Conservation (phyloP, 106 monocot genomes). For the Ottelia alismoides region DNA sequence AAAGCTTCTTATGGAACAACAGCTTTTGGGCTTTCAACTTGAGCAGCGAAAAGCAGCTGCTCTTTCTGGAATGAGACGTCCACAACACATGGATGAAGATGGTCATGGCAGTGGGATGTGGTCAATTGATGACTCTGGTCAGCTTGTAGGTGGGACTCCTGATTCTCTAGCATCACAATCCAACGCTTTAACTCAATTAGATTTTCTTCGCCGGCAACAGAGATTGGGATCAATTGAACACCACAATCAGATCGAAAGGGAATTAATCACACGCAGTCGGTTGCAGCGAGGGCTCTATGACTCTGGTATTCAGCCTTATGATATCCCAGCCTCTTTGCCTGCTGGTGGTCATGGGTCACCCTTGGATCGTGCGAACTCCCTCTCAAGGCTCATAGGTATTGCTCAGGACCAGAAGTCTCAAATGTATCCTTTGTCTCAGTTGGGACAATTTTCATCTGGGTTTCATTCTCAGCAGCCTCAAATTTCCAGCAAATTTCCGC, state of each 20-base stretch:
- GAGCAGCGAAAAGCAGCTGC: slow-evolving; percentile 55
- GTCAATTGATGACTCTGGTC: slow-evolving; percentile 58
- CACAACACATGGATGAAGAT: slow-evolving; percentile 50
- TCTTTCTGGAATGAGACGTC: slow-evolving; percentile 28
- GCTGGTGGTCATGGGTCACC: slow-evolving; percentile 20
- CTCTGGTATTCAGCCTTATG: slow-evolving; percentile 19
- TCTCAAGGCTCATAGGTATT: slow-evolving; percentile 42
- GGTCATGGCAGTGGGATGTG: slow-evolving; percentile 51
- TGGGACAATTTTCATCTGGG: slow-evolving; percentile 20
- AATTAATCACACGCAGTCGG: slow-evolving; percentile 35
- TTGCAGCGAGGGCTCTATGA: slow-evolving; percentile 23
- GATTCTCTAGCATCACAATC: slow-evolving; percentile 28
- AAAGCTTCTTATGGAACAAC: slow-evolving; percentile 57
- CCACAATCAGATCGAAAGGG: slow-evolving; percentile 33
- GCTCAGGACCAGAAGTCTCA: slow-evolving; percentile 37
- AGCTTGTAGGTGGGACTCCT: slow-evolving; percentile 32
- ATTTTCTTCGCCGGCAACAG: slow-evolving; percentile 35
- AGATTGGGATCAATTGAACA: slow-evolving; percentile 36
- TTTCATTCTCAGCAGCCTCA: slow-evolving; percentile 19
- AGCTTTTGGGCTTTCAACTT: slow-evolving; percentile 53
- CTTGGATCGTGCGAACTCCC: slow-evolving; percentile 33
- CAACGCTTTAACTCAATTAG: slow-evolving; percentile 30
- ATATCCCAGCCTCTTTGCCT: slow-evolving; percentile 22
- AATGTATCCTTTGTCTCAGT: slow-evolving; percentile 22
- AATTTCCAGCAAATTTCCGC: slow-evolving; percentile 20